phyloP scores from a whole-genome alignment of 2,329 filamentous ascomycete species.

The Phoma herbarum region DNA sequence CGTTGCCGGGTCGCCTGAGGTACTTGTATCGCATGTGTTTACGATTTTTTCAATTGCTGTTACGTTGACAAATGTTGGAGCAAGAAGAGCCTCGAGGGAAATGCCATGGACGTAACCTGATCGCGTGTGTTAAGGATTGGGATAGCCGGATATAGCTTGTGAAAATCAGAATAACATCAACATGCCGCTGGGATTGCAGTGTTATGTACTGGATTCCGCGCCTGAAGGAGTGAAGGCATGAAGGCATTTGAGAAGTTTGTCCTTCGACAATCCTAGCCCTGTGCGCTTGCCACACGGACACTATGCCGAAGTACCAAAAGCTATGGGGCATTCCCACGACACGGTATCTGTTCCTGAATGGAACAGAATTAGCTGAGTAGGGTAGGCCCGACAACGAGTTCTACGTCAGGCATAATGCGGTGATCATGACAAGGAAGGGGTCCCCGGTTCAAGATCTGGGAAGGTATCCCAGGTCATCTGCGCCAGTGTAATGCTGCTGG shows the following conservation, averaged over 20 bases:
- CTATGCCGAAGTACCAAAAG: slow-evolving; percentile 52
- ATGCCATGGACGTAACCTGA: slow-evolving; percentile 42
- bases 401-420: slow-evolving; percentile 57
- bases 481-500: slow-evolving; percentile 48
- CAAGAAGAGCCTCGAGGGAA: slow-evolving; percentile 46
- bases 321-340: slow-evolving; percentile 52
- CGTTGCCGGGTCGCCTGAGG: slow-evolving; percentile 45
- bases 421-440: slow-evolving; percentile 53
- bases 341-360: slow-evolving; percentile 55
- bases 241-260: slow-evolving; percentile 49
- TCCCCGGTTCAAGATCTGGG: slow-evolving; percentile 51
- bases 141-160: slow-evolving; percentile 50
- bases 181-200: slow-evolving; percentile 47
- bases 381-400: slow-evolving; percentile 53
- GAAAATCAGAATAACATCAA: slow-evolving; percentile 22
- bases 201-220: slow-evolving; percentile 52
- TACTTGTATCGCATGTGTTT: slow-evolving; percentile 54
- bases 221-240: slow-evolving; percentile 51
- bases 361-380: slow-evolving; percentile 53
- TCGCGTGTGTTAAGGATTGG: slow-evolving; percentile 51
- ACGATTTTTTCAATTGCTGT: slow-evolving; percentile 49
- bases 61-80: slow-evolving; percentile 55
- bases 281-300: slow-evolving; percentile 55
- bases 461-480: slow-evolving; percentile 48
- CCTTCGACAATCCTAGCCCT: slow-evolving; percentile 51